These are phyloP conservation scores for Penicillium waksmanii DNA, from an alignment of 495 filamentous ascomycete species.

Conservation along the genomic window DNA sequence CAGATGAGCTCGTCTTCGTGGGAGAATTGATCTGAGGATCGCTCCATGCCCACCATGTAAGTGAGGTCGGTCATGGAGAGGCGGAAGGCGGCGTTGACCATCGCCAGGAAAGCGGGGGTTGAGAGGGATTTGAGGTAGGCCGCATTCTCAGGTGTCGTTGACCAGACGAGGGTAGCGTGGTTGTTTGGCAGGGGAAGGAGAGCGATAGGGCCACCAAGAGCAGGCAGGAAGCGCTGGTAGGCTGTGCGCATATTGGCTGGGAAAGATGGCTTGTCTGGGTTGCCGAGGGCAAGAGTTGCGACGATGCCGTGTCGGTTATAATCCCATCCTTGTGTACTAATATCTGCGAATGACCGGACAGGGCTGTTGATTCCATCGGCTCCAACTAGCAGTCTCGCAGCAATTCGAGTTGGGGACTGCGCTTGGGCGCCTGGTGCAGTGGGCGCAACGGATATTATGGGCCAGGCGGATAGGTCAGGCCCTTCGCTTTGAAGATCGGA, in stretches of 20 bases:
- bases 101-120: constrained; percentile 72
- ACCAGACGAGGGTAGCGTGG: constrained; percentile 88
- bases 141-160: constrained; percentile 78
- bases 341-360: constrained; percentile 86
- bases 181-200: constrained; percentile 86
- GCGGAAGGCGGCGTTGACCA: constrained; percentile 94
- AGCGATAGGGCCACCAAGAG: constrained; percentile 77
- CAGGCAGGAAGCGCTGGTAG: constrained; percentile 94
- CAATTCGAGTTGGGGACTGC: constrained; percentile 52
- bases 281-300: constrained; percentile 77
- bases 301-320: constrained; percentile 90
- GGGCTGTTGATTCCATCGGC: constrained; percentile 96
- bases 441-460: constrained; percentile 69
- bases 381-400: constrained; percentile 84
- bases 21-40: constrained; percentile 32
- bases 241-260: constrained; percentile 64
- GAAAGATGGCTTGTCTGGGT: constrained; percentile 34
- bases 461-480: constrained; percentile 83
- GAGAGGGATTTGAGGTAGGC: constrained; percentile 76
- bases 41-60: constrained; percentile 71
- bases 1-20: constrained; percentile 80
- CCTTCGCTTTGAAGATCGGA: constrained; percentile 58
- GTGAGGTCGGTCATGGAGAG: constrained; percentile 75
- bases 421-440: constrained; percentile 38
- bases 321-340: constrained; percentile 86